phyloP scores from a whole-genome alignment of 305 asterid genomes.

The Plantago lanceolata region DNA sequence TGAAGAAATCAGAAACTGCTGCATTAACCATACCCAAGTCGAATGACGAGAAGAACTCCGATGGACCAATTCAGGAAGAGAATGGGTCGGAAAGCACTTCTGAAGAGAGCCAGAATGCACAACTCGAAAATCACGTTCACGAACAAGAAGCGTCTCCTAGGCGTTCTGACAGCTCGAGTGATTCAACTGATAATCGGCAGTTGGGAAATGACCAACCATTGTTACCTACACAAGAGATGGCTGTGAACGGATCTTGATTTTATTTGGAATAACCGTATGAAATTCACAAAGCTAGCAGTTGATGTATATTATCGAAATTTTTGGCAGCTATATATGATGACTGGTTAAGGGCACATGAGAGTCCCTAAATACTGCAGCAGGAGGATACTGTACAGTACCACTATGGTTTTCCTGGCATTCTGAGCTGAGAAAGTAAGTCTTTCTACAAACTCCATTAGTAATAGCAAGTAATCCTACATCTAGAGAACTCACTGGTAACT shows the following conservation, averaged over 20 bases:
- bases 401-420: conserved; percentile 29
- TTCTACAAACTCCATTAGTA: conserved; percentile 21
- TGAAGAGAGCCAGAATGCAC: conserved; percentile 29
- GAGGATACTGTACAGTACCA: conserved; percentile 80
- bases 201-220: conserved; percentile 45
- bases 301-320: conserved; percentile 5
- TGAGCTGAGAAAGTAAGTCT: conserved; percentile 18
- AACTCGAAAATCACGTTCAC: conserved; percentile 29
- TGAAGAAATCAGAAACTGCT: conserved; percentile 43
- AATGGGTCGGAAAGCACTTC: conserved; percentile 27
- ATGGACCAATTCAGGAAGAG: conserved; percentile 34
- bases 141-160: conserved; percentile 42
- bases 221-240: conserved; percentile 62
- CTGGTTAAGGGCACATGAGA: conserved; percentile 14
- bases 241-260: conserved; percentile 70
- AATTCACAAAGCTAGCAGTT: conserved; percentile 14
- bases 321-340: conserved; percentile 11
- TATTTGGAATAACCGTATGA: conserved; percentile 10
- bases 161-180: conserved; percentile 39
- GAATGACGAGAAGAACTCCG: conserved; percentile 31
- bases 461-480: conserved; percentile 17
- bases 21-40: conserved; percentile 28
- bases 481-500: conserved; percentile 17
- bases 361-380: conserved; percentile 40
- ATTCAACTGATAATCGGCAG: conserved; percentile 41